Percentiles rank a stretch among this genome's conserved stretches.
Conservation (phyloP, 2,329 filamentous ascomycete genomes). For the Periglandula ipomoeae region DNA sequence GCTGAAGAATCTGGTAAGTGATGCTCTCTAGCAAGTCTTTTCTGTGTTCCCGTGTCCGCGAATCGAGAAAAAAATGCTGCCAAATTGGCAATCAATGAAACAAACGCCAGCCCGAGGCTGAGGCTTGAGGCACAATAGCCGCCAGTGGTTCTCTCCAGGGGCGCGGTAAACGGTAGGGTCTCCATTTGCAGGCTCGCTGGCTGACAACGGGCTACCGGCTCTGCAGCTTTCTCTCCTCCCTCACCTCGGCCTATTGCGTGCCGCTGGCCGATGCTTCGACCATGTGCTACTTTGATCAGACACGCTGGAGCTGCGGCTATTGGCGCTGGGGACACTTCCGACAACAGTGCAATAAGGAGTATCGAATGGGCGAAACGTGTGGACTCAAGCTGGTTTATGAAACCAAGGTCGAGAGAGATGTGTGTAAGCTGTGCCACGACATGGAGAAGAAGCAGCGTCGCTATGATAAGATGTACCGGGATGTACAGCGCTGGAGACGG, state of each 20-base stretch:
- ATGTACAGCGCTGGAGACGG: conserved; percentile 66
- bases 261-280: conserved; percentile 19
- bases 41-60: neutral
- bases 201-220: conserved; percentile 11
- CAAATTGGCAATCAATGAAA: neutral
- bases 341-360: conserved; percentile 88
- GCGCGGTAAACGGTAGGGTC: neutral
- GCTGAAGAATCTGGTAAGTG: conserved; percentile 4
- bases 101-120: neutral
- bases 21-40: neutral
- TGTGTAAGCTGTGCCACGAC: conserved; percentile 82
- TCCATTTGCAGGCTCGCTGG: conserved; percentile 11
- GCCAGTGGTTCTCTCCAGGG: neutral
- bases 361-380: conserved; percentile 92
- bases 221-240: conserved; percentile 9
- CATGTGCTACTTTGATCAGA: conserved; percentile 97
- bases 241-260: conserved; percentile 8
- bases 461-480: conserved; percentile 62
- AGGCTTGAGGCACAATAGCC: neutral
- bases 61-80: neutral
- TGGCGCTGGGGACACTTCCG: conserved; percentile 94
- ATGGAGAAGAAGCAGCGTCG: conserved; percentile 77
- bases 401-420: conserved; percentile 52
- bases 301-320: conserved; percentile 75
- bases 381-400: conserved; percentile 83